Base-by-base conservation (phyloP, 2,329 filamentous ascomycete genomes). In the Chrysoporthe cubensis region DNA sequence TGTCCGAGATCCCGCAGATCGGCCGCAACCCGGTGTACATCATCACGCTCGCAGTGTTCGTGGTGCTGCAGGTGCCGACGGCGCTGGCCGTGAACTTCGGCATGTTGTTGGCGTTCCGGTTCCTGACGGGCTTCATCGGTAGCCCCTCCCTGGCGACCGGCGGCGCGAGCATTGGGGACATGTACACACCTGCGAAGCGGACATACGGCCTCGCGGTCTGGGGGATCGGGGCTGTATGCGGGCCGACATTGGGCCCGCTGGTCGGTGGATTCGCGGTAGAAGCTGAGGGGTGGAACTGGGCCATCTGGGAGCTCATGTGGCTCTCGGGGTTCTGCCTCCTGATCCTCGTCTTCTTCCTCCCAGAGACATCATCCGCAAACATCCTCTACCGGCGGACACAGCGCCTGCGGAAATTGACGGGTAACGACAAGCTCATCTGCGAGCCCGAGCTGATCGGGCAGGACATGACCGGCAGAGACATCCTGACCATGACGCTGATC, bases 1-100 rank as follows among this genome's bases (percentile, higher is more conserved):
- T 92, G 54, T 86, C 83, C 61, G 90, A 93, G 77, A 86, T 92
- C 32, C 88, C 90, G 0, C 75, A 83, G 58, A 84, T 92, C 62
- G 90, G 91, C 2, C 83, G 90, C 7, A 91, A 89, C 72, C 85
- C 87, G 1, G 85, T 90, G 4, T 92, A 92, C 77, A 85, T 91
- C 48, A 75, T 86, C 71, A 90, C 89, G 9, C 90, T 92, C 78
- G 84, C 85, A 63, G 80, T 91, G 34, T 93, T 92, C 74, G 86
- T 90, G 65, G 83, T 91, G 67, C 77, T 93, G 7, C 87, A 84
- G 7, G 83, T 92, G 11, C 89, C 90, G 0, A 87, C 88, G 0
- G 87, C 88, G 0, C 76, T 92, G 0, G 87, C 87, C 2, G 77
- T 85, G 52, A 90, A 88, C 78, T 90, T 89, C 62, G 78, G 85